Conservation (phyloP, 116 monocot genomes). For the Papilionanthe hybrid region DNA sequence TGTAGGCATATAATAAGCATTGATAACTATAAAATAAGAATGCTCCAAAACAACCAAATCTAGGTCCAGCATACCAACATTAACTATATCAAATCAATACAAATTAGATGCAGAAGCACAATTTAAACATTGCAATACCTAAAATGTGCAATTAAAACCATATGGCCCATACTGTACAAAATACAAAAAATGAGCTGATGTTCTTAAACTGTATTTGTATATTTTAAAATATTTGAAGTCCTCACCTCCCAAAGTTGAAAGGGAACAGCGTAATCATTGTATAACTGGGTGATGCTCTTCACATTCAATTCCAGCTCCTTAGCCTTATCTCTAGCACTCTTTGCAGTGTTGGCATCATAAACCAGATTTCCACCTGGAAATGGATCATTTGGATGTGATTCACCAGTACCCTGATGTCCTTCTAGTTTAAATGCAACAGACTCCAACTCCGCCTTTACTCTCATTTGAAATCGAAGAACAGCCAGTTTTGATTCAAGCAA, state of each 20-base stretch:
- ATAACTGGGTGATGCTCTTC: conserved; percentile 93
- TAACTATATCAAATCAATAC: not conserved
- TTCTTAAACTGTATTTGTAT: not conserved
- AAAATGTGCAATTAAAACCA: not conserved
- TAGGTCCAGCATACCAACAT: not conserved
- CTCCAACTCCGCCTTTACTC: conserved; percentile 83
- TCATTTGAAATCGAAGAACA: conserved; percentile 87
- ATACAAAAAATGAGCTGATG: not conserved
- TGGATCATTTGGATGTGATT: conserved; percentile 37
- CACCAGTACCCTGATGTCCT: conserved; percentile 16
- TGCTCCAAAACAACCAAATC: not conserved
- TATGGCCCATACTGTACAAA: not conserved
- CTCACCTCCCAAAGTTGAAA: conserved; percentile 97
- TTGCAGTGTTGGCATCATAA: conserved; percentile 34
- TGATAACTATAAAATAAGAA: not conserved
- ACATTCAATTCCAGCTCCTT: conserved; percentile 71
- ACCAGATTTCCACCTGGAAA: conserved; percentile 28
- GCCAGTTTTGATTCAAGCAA: conserved; percentile 92
- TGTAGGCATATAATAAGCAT: too few species aligned
- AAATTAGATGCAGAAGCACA: not conserved
- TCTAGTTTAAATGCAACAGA: conserved; percentile 47
- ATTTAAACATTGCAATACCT: not conserved
- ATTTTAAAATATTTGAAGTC: conserved; percentile 1
- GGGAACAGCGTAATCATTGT: conserved; percentile 97
- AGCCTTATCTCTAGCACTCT: conserved; percentile 62